These are phyloP conservation scores for Cladophialophora bantiana DNA, from an alignment of 2,329 filamentous ascomycete species.

Conservation along the genomic window DNA sequence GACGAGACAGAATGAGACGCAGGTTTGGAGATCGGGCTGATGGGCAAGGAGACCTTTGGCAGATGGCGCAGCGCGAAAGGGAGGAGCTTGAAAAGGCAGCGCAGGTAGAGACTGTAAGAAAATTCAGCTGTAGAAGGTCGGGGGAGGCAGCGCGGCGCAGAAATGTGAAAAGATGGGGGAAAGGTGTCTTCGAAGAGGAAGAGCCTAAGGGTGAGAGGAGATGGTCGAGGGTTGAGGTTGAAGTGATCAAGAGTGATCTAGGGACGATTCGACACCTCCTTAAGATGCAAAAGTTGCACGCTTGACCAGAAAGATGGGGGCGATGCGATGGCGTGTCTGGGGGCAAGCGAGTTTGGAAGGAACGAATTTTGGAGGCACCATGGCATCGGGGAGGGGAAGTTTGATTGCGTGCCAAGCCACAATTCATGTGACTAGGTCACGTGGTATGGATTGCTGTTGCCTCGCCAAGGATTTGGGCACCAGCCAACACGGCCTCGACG, in stretches of 20 bases:
- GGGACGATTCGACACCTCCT: conserved; percentile 6
- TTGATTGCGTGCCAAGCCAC: conserved; percentile 5
- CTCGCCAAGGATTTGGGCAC: no score
- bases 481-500: no score
- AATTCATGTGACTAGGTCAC: neutral
- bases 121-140: neutral
- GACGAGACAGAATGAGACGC: conserved; percentile 17
- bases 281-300: conserved; percentile 10
- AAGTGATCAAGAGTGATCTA: conserved; percentile 6
- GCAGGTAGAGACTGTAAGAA: neutral
- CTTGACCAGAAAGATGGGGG: neutral
- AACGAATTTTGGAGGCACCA: conserved; percentile 1
- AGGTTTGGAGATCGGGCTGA: neutral
- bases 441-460: neutral
- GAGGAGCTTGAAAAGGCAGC: conserved; percentile 12
- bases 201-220: neutral
- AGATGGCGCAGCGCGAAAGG: neutral
- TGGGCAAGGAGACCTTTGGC: neutral
- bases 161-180: neutral
- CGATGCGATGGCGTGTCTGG: neutral
- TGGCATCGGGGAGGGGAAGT: neutral
- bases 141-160: neutral
- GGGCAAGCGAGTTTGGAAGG: conserved; percentile 10
- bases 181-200: neutral
- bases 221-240: conserved; percentile 11